These are phyloP conservation scores for Penicillium polonicum DNA, from an alignment of 2,329 filamentous ascomycete species.

Conservation along the genomic window DNA sequence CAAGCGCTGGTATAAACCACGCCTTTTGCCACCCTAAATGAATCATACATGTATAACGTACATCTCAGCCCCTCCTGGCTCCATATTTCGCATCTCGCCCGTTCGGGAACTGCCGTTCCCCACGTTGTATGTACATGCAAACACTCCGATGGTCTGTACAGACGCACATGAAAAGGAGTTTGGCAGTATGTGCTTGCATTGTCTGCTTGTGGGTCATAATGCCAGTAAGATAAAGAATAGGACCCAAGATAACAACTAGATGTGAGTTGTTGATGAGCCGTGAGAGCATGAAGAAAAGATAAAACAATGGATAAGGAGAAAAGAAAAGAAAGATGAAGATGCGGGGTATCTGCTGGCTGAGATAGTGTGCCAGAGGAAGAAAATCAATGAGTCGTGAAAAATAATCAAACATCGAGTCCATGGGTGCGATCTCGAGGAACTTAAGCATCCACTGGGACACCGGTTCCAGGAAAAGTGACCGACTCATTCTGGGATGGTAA, in stretches of 20 bases:
- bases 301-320: not conserved
- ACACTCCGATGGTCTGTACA: not conserved
- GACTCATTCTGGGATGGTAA: conserved; percentile 25
- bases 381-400: conserved; percentile 19
- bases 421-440: not conserved
- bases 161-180: not conserved
- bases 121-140: not conserved
- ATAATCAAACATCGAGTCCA: not conserved
- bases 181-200: not conserved
- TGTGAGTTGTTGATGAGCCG: not conserved
- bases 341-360: conserved; percentile 38
- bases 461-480: conserved; percentile 27
- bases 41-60: conserved; percentile 4
- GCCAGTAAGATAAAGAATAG: not conserved
- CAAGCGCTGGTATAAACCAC: not conserved
- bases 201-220: not conserved
- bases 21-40: not conserved
- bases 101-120: not conserved
- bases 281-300: not conserved
- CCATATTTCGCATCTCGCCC: not conserved
- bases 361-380: conserved; percentile 22
- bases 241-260: not conserved
- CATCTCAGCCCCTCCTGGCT: not conserved
- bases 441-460: conserved; percentile 37
- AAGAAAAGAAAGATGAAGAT: conserved; percentile 7